phyloP scores from a whole-genome alignment of 768 basidiomycete genomes.

The Zangia roseola region DNA sequence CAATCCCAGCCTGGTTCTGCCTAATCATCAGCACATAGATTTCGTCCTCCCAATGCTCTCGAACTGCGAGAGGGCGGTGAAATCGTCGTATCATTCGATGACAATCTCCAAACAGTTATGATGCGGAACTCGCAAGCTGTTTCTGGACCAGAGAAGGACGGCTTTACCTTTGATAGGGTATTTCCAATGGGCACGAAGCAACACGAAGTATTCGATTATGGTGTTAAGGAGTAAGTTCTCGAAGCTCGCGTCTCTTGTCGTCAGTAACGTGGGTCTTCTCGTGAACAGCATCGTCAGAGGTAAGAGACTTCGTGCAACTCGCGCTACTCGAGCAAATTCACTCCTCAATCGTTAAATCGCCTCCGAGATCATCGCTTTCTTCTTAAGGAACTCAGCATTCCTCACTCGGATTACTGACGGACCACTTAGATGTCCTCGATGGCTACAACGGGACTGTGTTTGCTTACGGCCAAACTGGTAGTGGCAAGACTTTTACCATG shows the following conservation, averaged over 20 bases:
- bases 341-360: neutral
- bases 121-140: constrained; percentile 68
- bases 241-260: constrained; percentile 1
- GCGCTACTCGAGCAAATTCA: neutral
- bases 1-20: neutral
- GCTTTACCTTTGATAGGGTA: constrained; percentile 96
- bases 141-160: constrained; percentile 91
- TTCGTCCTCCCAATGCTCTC: constrained; percentile 92
- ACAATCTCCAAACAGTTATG: constrained; percentile 80
- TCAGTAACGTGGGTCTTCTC: constrained; percentile 18
- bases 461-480: constrained; percentile 96
- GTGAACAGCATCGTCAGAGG: constrained; percentile 81
- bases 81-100: constrained; percentile 86
- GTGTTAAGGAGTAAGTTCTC: constrained; percentile 85
- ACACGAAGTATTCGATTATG: constrained; percentile 96
- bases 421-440: constrained; percentile 82
- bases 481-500: constrained; percentile 98
- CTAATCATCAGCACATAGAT: constrained; percentile 46
- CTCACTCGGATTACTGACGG: constrained; percentile 17
- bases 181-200: constrained; percentile 93
- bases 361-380: constrained; percentile 4
- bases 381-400: neutral
- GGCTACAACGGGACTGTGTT: constrained; percentile 99
- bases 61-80: constrained; percentile 87
- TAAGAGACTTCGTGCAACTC: constrained; percentile 30